These are phyloP conservation scores for Lachnum nothofagi DNA, from an alignment of 2,329 filamentous ascomycete species.

Conservation along the genomic window DNA sequence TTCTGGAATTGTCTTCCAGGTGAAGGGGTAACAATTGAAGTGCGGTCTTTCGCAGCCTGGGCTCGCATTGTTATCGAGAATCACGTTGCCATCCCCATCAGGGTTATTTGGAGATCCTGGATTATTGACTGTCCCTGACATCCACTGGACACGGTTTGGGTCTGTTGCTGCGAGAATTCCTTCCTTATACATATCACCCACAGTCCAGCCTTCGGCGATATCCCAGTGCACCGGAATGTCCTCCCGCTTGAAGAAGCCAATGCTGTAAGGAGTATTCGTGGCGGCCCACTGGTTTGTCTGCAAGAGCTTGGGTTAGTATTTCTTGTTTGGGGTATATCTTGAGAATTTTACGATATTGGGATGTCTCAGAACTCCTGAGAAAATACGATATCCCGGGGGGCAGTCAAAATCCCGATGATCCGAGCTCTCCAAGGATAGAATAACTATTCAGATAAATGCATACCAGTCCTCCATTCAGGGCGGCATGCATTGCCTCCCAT, in stretches of 20 bases:
- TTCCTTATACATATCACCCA: slow-evolving; percentile 54
- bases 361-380: too few relatives aligned
- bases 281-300: slow-evolving; percentile 49
- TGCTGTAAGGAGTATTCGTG: slow-evolving; percentile 48
- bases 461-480: slow-evolving; percentile 44
- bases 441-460: too few relatives aligned
- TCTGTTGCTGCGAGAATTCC: slow-evolving; percentile 47
- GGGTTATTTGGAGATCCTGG: slow-evolving; percentile 34
- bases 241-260: slow-evolving; percentile 44
- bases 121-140: slow-evolving; percentile 47
- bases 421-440: too few relatives aligned
- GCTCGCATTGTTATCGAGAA: slow-evolving; percentile 41
- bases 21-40: slow-evolving; percentile 43
- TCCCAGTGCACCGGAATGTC: slow-evolving; percentile 50
- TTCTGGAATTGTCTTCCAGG: slow-evolving; percentile 43
- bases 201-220: slow-evolving; percentile 48
- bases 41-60: slow-evolving; percentile 22
- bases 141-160: slow-evolving; percentile 48
- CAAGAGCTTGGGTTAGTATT: too few relatives aligned
- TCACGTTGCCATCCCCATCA: slow-evolving; percentile 5
- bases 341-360: too few relatives aligned
- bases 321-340: too few relatives aligned
- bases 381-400: too few relatives aligned
- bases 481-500: slow-evolving; percentile 46
- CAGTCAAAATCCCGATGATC: too few relatives aligned